Percentiles rank a stretch among this genome's conserved stretches.
Conservation (phyloP, 345 rosid species). For the Laguncularia racemosa region DNA sequence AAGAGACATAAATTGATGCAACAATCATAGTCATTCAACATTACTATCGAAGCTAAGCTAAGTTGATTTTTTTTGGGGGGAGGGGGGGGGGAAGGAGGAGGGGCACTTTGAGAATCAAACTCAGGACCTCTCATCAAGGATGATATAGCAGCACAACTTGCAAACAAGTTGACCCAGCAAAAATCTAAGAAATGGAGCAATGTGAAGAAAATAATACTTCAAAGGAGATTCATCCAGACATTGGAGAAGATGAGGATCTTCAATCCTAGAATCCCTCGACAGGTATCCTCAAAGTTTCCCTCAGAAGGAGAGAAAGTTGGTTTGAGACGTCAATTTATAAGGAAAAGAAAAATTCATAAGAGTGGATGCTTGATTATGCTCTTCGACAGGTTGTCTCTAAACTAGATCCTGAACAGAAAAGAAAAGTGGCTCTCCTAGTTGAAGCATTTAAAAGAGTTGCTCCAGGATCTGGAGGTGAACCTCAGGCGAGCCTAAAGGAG, state of each 20-base stretch:
- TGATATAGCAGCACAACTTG: conserved; percentile 23
- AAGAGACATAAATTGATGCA: too few species aligned
- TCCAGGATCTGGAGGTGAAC: conserved; percentile 35
- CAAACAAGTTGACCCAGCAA: conserved; percentile 26
- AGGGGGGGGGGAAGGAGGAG: too few species aligned
- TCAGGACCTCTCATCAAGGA: conserved; percentile 8
- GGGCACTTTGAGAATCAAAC: too few species aligned
- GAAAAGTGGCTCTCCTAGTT: conserved; percentile 84
- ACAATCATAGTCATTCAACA: too few species aligned
- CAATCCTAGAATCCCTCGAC: conserved; percentile 34
- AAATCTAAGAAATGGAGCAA: conserved; percentile 70
- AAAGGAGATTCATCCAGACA: conserved; percentile 73
- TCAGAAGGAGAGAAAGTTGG: conserved; percentile 56
- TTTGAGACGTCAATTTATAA: conserved; percentile 51
- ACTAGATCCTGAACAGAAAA: conserved; percentile 66
- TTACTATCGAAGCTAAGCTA: too few species aligned
- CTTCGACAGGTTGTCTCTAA: conserved; percentile 64
- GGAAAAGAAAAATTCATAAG: conserved; percentile 66
- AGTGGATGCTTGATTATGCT: conserved; percentile 97
- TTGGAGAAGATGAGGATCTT: conserved; percentile 54
- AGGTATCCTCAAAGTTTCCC: conserved; percentile 36
- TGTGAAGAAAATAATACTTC: conserved; percentile 61
- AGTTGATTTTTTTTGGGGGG: too few species aligned
- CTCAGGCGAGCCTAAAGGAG: conserved; percentile 12
- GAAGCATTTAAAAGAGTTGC: conserved; percentile 82